These are phyloP conservation scores for Penicillium mononematosum DNA, from an alignment of 495 filamentous ascomycete species.

Conservation along the genomic window DNA sequence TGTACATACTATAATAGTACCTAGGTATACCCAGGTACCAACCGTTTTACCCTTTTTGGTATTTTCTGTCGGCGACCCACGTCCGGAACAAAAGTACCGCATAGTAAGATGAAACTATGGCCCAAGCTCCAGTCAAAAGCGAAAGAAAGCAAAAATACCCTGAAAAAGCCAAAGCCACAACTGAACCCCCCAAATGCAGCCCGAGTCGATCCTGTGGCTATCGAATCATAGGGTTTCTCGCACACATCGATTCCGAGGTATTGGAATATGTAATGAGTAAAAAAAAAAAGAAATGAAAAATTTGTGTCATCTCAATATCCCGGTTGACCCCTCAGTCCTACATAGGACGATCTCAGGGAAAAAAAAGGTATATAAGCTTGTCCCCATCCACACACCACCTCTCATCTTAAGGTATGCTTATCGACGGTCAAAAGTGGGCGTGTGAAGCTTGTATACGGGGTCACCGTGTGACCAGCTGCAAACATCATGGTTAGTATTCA, in stretches of 20 bases:
- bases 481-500: slow-evolving; percentile 44
- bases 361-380: slow-evolving; percentile 19
- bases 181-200: slow-evolving; percentile 23
- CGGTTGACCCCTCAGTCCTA: slow-evolving; percentile 8
- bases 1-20: too few species aligned
- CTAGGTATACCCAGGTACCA: too few species aligned
- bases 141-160: slow-evolving; percentile 6
- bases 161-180: slow-evolving; percentile 5
- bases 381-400: slow-evolving; percentile 11
- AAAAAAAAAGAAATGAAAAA: background rate
- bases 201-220: slow-evolving; percentile 32
- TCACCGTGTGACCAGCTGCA: slow-evolving; percentile 69
- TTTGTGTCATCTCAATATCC: slow-evolving; percentile 18
- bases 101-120: slow-evolving; percentile 10
- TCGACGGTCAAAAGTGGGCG: slow-evolving; percentile 84
- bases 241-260: slow-evolving; percentile 4
- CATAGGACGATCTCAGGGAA: too few species aligned
- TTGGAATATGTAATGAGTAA: background rate
- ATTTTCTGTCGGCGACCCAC: background rate
- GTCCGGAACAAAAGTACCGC: slow-evolving; percentile 6
- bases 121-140: slow-evolving; percentile 20
- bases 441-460: slow-evolving; percentile 93
- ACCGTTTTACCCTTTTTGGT: too few species aligned
- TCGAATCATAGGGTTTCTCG: slow-evolving; percentile 18
- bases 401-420: slow-evolving; percentile 61